phyloP scores from a whole-genome alignment of 495 filamentous ascomycete genomes.

The Podospora australis region DNA sequence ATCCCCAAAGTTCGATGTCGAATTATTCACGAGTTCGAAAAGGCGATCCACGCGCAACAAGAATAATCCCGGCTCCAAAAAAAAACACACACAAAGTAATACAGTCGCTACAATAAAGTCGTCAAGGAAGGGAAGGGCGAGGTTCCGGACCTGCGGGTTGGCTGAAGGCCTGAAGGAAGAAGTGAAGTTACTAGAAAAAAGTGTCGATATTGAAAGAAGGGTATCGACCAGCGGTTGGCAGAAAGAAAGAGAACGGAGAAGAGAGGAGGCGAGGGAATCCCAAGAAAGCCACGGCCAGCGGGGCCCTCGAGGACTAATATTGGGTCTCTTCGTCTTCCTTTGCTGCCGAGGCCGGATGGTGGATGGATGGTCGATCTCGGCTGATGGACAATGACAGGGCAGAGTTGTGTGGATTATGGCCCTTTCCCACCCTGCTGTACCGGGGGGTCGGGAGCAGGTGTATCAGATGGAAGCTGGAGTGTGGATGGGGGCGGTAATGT shows the following conservation, averaged over 20 bases:
- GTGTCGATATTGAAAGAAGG: constrained; percentile 42
- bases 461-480: constrained; percentile 33
- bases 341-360: not conserved
- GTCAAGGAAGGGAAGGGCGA: constrained; percentile 31
- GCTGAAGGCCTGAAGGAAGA: constrained; percentile 9
- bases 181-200: constrained; percentile 13
- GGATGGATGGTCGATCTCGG: constrained; percentile 13
- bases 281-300: constrained; percentile 23
- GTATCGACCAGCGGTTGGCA: constrained; percentile 41
- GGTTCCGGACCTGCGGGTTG: constrained; percentile 43
- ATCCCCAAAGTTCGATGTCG: not conserved
- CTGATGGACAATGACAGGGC: not conserved
- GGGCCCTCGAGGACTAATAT: constrained; percentile 37
- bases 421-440: constrained; percentile 26
- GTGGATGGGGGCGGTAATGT: constrained; percentile 19
- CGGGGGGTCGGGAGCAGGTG: constrained; percentile 25
- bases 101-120: constrained; percentile 15
- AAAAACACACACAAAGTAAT: constrained; percentile 11
- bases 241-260: constrained; percentile 26
- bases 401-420: constrained; percentile 11
- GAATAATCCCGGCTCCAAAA: constrained; percentile 3
- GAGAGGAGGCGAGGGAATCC: constrained; percentile 21
- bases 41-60: constrained; percentile 1
- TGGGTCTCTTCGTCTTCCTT: constrained; percentile 14
- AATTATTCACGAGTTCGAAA: not conserved